These are phyloP conservation scores for Saturnispora hagleri DNA, from an alignment of 805 yeast genomes.

Conservation along the genomic window DNA sequence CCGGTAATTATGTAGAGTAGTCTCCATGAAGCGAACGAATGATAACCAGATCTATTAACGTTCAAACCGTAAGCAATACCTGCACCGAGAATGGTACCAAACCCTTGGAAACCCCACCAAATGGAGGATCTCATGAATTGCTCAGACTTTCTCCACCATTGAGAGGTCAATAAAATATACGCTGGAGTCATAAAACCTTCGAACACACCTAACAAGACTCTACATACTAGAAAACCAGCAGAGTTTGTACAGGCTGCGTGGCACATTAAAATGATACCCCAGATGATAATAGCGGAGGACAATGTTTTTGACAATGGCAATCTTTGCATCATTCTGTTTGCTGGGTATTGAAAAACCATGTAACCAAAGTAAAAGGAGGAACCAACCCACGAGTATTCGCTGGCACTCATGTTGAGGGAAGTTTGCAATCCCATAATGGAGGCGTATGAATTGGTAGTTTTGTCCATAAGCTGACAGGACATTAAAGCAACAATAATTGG, in stretches of 20 bases:
- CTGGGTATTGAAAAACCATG: constrained; percentile 46
- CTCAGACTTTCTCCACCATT: constrained; percentile 28
- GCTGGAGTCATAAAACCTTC: constrained; percentile 32
- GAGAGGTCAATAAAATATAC: constrained; percentile 25
- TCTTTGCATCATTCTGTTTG: constrained; percentile 36
- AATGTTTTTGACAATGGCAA: constrained; percentile 37
- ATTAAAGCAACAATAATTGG: constrained; percentile 43
- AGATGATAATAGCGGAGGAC: constrained; percentile 21
- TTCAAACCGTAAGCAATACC: constrained; percentile 27
- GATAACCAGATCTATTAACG: constrained; percentile 14
- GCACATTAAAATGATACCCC: constrained; percentile 41
- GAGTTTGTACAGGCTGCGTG: constrained; percentile 38
- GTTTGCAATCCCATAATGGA: constrained; percentile 46
- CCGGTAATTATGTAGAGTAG: constrained; percentile 29
- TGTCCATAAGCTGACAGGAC: constrained; percentile 53
- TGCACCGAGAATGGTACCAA: constrained; percentile 26
- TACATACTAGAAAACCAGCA: constrained; percentile 37
- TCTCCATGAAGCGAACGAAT: constrained; percentile 24
- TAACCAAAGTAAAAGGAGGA: constrained; percentile 31
- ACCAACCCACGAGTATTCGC: constrained; percentile 26
- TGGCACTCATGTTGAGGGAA: constrained; percentile 41
- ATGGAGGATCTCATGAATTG: constrained; percentile 25
- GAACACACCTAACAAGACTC: constrained; percentile 42
- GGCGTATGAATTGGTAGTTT: constrained; percentile 43
- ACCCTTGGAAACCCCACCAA: constrained; percentile 26